Conservation (phyloP, 306 rosid genomes). For the Gynostemma pentaphyllum region DNA sequence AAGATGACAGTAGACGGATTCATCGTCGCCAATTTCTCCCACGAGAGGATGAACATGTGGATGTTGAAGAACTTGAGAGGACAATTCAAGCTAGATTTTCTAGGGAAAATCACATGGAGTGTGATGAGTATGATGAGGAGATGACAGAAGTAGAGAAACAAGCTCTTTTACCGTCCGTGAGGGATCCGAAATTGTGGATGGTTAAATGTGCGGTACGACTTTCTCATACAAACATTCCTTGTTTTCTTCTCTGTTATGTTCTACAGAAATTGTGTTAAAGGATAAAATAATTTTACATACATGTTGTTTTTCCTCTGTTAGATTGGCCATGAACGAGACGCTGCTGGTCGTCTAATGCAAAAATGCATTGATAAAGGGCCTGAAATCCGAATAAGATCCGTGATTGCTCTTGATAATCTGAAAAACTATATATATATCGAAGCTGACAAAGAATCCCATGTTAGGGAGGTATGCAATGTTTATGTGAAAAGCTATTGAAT, state of each 20-base stretch:
- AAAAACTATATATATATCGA: slow-evolving; percentile 80
- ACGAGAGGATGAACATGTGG: slow-evolving; percentile 76
- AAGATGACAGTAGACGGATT: slow-evolving; percentile 54
- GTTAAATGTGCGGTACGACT: slow-evolving; percentile 89
- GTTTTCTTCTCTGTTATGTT: neutral
- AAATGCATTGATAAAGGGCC: slow-evolving; percentile 82
- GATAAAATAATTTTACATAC: neutral
- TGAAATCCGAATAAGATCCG: slow-evolving; percentile 88
- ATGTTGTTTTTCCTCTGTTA: slow-evolving; percentile 11
- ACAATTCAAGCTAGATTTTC: slow-evolving; percentile 71
- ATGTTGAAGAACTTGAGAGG: slow-evolving; percentile 73
- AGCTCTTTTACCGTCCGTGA: slow-evolving; percentile 88
- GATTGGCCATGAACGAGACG: slow-evolving; percentile 93
- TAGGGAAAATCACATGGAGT: slow-evolving; percentile 33
- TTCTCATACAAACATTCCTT: neutral
- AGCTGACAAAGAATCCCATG: slow-evolving; percentile 98
- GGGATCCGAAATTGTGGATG: slow-evolving; percentile 99
- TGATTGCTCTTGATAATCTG: slow-evolving; percentile 85
- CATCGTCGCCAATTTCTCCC: slow-evolving; percentile 40
- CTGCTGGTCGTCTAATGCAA: slow-evolving; percentile 89
- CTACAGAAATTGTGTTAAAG: neutral
- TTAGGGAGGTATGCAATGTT: slow-evolving; percentile 62
- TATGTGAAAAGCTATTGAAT: neutral
- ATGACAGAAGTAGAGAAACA: slow-evolving; percentile 93
- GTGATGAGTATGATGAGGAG: slow-evolving; percentile 82